phyloP scores from a whole-genome alignment of 345 rosid species.

The Boechera divaricarpa region DNA sequence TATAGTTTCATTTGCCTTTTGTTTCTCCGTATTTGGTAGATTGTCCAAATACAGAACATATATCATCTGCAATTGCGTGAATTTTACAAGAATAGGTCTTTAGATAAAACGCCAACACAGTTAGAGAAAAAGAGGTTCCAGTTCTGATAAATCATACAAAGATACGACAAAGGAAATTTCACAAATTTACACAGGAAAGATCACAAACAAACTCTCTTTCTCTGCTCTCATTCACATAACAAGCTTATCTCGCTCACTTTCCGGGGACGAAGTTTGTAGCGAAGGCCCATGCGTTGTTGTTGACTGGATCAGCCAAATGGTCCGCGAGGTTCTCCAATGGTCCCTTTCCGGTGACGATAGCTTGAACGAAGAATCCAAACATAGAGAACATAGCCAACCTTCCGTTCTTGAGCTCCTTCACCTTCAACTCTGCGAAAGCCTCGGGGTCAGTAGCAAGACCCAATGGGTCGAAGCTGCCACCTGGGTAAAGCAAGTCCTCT shows the following conservation, averaged over 20 bases:
- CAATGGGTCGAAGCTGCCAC: constrained; percentile 88
- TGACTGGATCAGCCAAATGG: constrained; percentile 84
- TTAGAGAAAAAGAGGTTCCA: constrained; percentile 35
- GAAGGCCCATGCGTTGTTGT: constrained; percentile 90
- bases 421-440: constrained; percentile 84
- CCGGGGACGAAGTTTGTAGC: constrained; percentile 94
- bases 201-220: constrained; percentile 21
- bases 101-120: constrained; percentile 7
- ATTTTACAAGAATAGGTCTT: background rate
- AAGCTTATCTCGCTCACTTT: constrained; percentile 53
- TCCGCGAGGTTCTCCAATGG: constrained; percentile 82
- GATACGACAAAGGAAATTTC: constrained; percentile 26
- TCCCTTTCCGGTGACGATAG: constrained; percentile 86
- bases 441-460: constrained; percentile 85
- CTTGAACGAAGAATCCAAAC: constrained; percentile 89
- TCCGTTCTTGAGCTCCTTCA: constrained; percentile 83
- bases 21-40: constrained; percentile 1
- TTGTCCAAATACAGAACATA: constrained; percentile 16
- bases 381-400: constrained; percentile 88
- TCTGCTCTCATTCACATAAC: constrained; percentile 37
- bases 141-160: constrained; percentile 36
- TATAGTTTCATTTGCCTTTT: constrained; percentile 31
- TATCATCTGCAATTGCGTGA: constrained; percentile 19
- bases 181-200: constrained; percentile 36
- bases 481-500: constrained; percentile 73